Evolutionary conservation across 2,329 filamentous ascomycete genomes (phyloP).

Genomic region (Colletotrichum sidae): DNA sequence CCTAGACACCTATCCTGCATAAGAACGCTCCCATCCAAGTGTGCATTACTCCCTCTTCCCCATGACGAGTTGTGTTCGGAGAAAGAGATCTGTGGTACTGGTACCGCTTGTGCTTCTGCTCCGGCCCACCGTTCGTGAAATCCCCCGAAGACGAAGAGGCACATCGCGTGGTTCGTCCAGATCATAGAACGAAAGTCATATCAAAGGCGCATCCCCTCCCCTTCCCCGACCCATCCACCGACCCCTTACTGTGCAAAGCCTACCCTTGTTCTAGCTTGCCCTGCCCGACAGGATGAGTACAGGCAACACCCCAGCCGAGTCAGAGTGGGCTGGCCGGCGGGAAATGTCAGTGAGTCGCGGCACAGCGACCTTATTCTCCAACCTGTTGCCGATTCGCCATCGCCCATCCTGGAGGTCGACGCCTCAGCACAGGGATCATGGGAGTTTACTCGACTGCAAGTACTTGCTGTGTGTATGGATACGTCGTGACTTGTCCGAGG

Average conservation of each 20-base stretch:
- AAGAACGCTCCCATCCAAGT: background rate
- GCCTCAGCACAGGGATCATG: conserved; percentile 36
- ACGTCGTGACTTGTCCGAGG: conserved; percentile 37
- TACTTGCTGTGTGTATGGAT: too few relatives aligned
- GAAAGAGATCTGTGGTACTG: conserved; percentile 4
- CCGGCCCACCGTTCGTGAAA: conserved; percentile 19
- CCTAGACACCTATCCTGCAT: conserved; percentile 18
- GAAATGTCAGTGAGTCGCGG: conserved; percentile 42
- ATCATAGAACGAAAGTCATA: conserved; percentile 26
- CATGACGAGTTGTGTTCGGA: background rate
- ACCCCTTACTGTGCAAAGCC: conserved; percentile 16
- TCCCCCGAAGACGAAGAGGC: conserved; percentile 23
- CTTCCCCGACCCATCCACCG: conserved; percentile 10
- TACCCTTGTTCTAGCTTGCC: conserved; percentile 15
- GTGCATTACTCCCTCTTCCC: conserved; percentile 23
- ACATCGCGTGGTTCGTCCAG: conserved; percentile 17
- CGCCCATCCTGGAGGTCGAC: conserved; percentile 30
- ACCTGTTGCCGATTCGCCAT: conserved; percentile 38
- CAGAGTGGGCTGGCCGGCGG: conserved; percentile 45
- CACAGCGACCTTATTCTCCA: conserved; percentile 37
- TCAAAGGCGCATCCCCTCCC: background rate
- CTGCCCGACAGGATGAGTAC: conserved; percentile 25
- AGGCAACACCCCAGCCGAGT: conserved; percentile 21
- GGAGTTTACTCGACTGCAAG: conserved; percentile 4
- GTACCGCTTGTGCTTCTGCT: conserved; percentile 1